phyloP scores from a whole-genome alignment of 768 basidiomycete species.

The Kwoniella shandongensis region DNA sequence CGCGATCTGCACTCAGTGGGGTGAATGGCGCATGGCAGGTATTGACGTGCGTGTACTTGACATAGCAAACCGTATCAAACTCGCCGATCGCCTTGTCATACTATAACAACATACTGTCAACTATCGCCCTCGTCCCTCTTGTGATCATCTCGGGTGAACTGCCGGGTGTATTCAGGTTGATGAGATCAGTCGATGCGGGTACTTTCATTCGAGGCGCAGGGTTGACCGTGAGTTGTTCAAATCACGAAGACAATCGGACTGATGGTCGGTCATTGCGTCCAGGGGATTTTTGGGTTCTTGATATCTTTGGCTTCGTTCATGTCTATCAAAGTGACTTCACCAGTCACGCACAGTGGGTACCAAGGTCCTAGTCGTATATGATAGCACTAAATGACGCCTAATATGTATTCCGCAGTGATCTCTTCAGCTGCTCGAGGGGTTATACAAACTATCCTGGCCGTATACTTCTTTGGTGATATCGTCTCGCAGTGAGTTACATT shows the following conservation, averaged over 20 bases:
- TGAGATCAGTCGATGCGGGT: constrained; percentile 58
- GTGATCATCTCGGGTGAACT: constrained; percentile 75
- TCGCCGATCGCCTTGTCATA: constrained; percentile 83
- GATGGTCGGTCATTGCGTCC: not conserved
- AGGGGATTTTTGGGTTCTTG: constrained; percentile 66
- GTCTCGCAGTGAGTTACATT: constrained; percentile 72
- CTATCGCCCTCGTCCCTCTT: constrained; percentile 69
- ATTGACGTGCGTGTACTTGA: no score
- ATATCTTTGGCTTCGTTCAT: constrained; percentile 91
- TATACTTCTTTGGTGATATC: constrained; percentile 76
- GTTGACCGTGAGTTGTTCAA: constrained; percentile 67
- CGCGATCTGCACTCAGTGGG: no score
- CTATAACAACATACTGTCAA: constrained; percentile 85
- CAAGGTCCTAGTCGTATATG: no score
- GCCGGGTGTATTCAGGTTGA: constrained; percentile 63
- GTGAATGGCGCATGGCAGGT: no score
- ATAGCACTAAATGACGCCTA: no score
- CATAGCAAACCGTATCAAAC: constrained; percentile 62
- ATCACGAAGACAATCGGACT: no score
- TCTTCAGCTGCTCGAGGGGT: constrained; percentile 88
- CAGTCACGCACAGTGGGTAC: constrained; percentile 75
- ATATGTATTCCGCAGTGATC: no score
- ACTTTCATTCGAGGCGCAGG: constrained; percentile 77
- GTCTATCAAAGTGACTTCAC: constrained; percentile 95
- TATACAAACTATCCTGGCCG: constrained; percentile 77